These are phyloP conservation scores for Neurospora sp. DNA, from an alignment of 2,329 filamentous ascomycete species.

Conservation along the genomic window DNA sequence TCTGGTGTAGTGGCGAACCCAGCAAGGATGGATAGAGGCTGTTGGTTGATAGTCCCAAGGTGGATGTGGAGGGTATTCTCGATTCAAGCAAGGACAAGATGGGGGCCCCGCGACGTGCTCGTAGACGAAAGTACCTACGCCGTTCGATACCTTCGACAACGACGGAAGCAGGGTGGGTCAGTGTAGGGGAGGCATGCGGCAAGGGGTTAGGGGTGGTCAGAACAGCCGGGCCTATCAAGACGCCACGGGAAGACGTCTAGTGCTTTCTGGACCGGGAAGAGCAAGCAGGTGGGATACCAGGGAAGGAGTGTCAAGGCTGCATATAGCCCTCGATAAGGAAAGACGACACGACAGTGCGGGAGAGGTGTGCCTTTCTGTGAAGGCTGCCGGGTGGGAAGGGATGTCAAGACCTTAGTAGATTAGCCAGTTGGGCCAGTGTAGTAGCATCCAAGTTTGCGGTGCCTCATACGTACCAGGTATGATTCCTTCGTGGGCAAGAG, in stretches of 20 bases:
- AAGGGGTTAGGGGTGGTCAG: background rate
- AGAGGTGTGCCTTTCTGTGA: background rate
- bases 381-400: background rate
- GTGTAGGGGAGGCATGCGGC: background rate
- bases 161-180: background rate
- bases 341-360: background rate
- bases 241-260: background rate
- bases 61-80: background rate
- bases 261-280: background rate
- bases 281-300: background rate
- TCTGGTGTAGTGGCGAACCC: background rate
- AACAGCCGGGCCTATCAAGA: background rate
- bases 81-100: background rate
- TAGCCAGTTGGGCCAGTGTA: background rate
- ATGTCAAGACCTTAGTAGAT: background rate
- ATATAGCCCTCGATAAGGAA: background rate
- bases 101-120: background rate
- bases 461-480: background rate
- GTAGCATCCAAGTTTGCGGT: background rate
- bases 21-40: background rate
- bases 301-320: background rate
- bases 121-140: background rate
- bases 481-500: background rate
- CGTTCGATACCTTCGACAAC: background rate
- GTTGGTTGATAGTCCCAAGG: background rate